Percentiles rank a stretch among this genome's conserved stretches.
Evolutionary conservation across 73 alveolate genomes (phyloP).

Genomic region (Paraurostyla sp.): DNA sequence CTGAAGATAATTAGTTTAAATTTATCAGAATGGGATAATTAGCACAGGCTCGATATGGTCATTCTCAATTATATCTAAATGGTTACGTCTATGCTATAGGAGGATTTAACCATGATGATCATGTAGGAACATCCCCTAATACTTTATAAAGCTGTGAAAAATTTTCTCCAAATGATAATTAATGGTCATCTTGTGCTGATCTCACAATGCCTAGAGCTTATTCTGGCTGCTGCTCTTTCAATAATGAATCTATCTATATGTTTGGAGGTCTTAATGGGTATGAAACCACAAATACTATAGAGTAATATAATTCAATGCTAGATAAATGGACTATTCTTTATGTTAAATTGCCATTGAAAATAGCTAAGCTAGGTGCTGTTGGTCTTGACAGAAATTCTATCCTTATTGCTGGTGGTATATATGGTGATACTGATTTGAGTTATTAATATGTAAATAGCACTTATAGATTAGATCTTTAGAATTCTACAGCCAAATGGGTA

Average conservation of each 20-base stretch:
- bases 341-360: conserved; percentile 72
- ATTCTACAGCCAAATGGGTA: conserved; percentile 32
- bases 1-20: conserved; percentile 50
- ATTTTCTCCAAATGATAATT: conserved; percentile 67
- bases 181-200: conserved; percentile 70
- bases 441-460: conserved; percentile 58
- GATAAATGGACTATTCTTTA: conserved; percentile 73
- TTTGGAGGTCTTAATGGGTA: conserved; percentile 80
- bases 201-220: conserved; percentile 78
- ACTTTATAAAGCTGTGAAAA: conserved; percentile 76
- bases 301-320: conserved; percentile 67
- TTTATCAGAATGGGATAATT: conserved; percentile 49
- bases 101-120: conserved; percentile 79
- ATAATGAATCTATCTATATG: conserved; percentile 71
- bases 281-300: conserved; percentile 67
- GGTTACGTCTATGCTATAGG: conserved; percentile 76
- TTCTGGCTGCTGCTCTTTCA: conserved; percentile 56
- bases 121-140: conserved; percentile 34
- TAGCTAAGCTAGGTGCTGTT: conserved; percentile 81
- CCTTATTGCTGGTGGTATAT: conserved; percentile 81
- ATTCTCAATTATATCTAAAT: conserved; percentile 65
- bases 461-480: conserved; percentile 42
- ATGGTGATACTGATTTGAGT: conserved; percentile 67
- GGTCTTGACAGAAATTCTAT: conserved; percentile 64
- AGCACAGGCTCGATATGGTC: conserved; percentile 73